Conservation (phyloP, 441 rosid species). For the Erysimum pusillum region DNA sequence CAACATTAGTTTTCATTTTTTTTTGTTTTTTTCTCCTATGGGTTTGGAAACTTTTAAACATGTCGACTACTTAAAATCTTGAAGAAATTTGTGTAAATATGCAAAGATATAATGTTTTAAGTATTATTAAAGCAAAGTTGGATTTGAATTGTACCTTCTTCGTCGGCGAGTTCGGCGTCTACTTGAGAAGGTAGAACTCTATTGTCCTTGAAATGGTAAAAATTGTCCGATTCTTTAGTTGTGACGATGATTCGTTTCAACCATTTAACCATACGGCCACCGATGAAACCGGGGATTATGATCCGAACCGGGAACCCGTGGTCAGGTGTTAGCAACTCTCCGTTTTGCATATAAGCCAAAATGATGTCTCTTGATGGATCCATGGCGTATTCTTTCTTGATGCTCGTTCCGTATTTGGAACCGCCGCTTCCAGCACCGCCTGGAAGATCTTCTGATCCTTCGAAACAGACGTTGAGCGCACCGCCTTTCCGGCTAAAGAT, state of each 20-base stretch:
- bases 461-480: constrained; percentile 85
- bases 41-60: constrained; percentile 1
- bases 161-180: constrained; percentile 82
- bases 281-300: constrained; percentile 85
- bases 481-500: constrained; percentile 64
- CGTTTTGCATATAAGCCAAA: constrained; percentile 93
- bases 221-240: constrained; percentile 69
- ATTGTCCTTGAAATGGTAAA: constrained; percentile 82
- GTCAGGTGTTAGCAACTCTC: constrained; percentile 73
- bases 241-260: constrained; percentile 77
- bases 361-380: constrained; percentile 84
- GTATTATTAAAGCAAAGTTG: neutral
- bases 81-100: neutral
- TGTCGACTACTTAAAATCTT: neutral
- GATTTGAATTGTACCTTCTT: constrained; percentile 67
- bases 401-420: constrained; percentile 88
- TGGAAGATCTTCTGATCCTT: constrained; percentile 90
- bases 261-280: constrained; percentile 97
- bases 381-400: constrained; percentile 71
- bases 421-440: constrained; percentile 70
- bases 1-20: neutral
- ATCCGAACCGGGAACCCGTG: constrained; percentile 89
- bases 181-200: constrained; percentile 84
- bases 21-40: neutral
- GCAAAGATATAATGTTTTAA: neutral